phyloP scores from a whole-genome alignment of 1,284 basidiomycete genomes.

The Boletus albobrunnescens region DNA sequence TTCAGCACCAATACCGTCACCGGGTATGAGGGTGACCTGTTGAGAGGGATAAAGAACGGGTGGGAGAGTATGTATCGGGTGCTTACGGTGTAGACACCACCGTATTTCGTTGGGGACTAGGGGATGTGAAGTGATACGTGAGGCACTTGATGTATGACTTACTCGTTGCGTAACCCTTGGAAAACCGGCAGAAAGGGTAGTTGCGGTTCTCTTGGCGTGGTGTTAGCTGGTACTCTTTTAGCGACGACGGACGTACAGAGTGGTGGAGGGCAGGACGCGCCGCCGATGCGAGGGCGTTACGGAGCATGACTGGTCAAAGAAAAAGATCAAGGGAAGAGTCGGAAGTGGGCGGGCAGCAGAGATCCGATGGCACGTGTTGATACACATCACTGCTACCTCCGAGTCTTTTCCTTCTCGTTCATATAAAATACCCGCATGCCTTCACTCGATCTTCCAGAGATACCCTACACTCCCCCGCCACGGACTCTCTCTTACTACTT shows the following conservation, averaged over 20 bases:
- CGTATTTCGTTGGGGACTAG: constrained; percentile 90
- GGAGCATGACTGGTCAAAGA: constrained; percentile 52
- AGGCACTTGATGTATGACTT: constrained; percentile 24
- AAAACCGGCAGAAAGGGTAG: constrained; percentile 78
- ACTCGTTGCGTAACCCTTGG: constrained; percentile 72
- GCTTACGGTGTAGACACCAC: constrained; percentile 84
- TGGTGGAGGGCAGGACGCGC: constrained; percentile 52
- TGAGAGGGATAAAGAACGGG: constrained; percentile 11
- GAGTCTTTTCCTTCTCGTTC: too few species aligned
- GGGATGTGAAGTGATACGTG: constrained; percentile 11
- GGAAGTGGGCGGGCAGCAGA: constrained; percentile 13
- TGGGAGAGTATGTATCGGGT: constrained; percentile 20
- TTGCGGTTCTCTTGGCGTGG: constrained; percentile 57
- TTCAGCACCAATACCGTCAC: constrained; percentile 96
- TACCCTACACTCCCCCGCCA: constrained; percentile 65
- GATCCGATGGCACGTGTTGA: not conserved
- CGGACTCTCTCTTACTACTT: too few species aligned
- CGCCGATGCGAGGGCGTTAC: constrained; percentile 57
- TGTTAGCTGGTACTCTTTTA: constrained; percentile 12
- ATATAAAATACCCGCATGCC: not conserved
- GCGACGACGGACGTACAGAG: constrained; percentile 41
- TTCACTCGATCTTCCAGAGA: not conserved
- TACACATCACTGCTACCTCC: too few species aligned
- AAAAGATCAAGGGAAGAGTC: constrained; percentile 25
- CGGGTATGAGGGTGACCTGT: constrained; percentile 90